Base-by-base conservation (phyloP, 257 asterid species). In the Leptodermis oblonga region DNA sequence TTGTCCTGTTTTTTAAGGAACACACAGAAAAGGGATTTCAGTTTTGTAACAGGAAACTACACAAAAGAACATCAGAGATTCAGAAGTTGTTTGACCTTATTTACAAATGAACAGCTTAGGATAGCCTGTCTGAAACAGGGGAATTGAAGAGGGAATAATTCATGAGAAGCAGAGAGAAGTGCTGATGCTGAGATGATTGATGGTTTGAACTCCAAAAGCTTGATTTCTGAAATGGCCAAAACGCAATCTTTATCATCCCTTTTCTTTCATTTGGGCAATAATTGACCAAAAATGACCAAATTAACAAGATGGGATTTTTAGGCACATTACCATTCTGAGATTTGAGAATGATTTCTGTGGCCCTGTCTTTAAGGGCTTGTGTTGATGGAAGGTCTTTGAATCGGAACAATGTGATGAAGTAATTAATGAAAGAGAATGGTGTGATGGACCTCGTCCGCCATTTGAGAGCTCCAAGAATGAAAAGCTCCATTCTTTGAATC, bases 381-480 rank as follows among this genome's bases (percentile, higher is more conserved):
- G 65, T 69, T 0, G 80, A 80, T 1, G 84, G 70, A 5, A 67
- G 60, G 42, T 82, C 87, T 18, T 77, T 67, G 53, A 75, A 77
- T 33, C 74, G 61, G 75, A 87, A 84, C 48, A 80, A 74, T 0
- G 82, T 51, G 74, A 87, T 68, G 78, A 86, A 87, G 79, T 75
- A 86, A 72, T 73, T 74, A 39, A 72, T 17, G 46, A 87, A 89
- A 0, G 81, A 83, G 25, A 89, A 87, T 0, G 96, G 89, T 68
- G 77, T 87, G 5, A 84, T 79, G 4, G 96, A 89, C 20, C 89
- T 82, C 96, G 84, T 86, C 76, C 96, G 39, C 96, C 96, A 89
- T 74, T 84, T 73, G 1, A 89, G 83, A 67, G 88, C 86, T 36
- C 87, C 90, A 28, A 89, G 90, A 15, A 89, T 82, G 55, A 86